Percentiles rank a stretch among this genome's conserved stretches.
Evolutionary conservation across 768 basidiomycete genomes (phyloP).

Genomic region (Lentinula detonsa): DNA sequence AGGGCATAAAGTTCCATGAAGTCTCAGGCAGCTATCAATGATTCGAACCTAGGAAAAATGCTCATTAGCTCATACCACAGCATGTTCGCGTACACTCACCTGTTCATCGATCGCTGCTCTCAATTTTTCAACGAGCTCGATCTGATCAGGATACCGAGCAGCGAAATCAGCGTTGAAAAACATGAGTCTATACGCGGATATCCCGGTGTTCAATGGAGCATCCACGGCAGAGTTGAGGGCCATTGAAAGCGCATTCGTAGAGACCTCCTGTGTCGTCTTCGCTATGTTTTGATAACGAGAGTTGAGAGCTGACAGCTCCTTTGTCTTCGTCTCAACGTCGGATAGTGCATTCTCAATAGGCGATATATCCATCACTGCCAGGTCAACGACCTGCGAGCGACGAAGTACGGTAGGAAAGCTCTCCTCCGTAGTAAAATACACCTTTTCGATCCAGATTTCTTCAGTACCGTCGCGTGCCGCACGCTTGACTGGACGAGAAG

Average conservation of each 20-base stretch:
- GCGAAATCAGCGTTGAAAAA: conserved; percentile 75
- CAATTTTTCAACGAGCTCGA: conserved; percentile 66
- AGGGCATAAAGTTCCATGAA: conserved; percentile 79
- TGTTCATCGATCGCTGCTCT: conserved; percentile 76
- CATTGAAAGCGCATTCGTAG: conserved; percentile 82
- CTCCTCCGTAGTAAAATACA: conserved; percentile 79
- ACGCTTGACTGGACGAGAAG: conserved; percentile 62
- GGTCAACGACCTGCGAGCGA: conserved; percentile 76
- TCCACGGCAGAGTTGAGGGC: conserved; percentile 85
- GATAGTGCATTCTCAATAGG: conserved; percentile 79
- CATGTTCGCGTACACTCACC: conserved; percentile 32
- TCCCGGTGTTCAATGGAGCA: conserved; percentile 68
- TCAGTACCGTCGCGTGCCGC: conserved; percentile 57
- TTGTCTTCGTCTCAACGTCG: conserved; percentile 77
- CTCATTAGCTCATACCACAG: not conserved
- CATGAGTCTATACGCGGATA: conserved; percentile 67
- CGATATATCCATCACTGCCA: conserved; percentile 71
- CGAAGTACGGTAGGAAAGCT: conserved; percentile 88
- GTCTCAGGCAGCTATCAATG: conserved; percentile 76
- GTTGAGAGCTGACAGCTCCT: conserved; percentile 65
- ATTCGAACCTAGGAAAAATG: conserved; percentile 50
- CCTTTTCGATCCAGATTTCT: conserved; percentile 87
- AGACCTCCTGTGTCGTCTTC: conserved; percentile 65
- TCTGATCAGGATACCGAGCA: conserved; percentile 61
- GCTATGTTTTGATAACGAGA: conserved; percentile 72